Evolutionary conservation across 768 basidiomycete species (phyloP), one percentile per base, ranked within the genome.

Genomic region (Sarcodon aspratus): DNA sequence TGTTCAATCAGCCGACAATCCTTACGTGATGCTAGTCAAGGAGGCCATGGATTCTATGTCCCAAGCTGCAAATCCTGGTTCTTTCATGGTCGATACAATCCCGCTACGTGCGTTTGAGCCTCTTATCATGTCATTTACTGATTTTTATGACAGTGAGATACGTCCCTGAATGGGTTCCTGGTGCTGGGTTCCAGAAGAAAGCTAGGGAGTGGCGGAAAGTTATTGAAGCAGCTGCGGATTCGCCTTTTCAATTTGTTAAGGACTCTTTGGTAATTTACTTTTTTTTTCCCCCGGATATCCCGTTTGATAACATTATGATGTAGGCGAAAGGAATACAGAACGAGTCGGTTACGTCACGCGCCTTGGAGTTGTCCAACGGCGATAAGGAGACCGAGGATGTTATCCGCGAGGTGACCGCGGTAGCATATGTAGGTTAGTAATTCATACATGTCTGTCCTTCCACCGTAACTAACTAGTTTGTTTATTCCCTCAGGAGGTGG

Each of bases 41-140:
- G 50, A 51, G 13, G 59, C 58, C 1, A 53, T 60, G 34, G 36
- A 48, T 0, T 50, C 50, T 13, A 43, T 66, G 5, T 21, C 56
- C 9, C 52, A 59, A 32, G 70, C 71, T 1, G 58, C 64, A 0
- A 55, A 66, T n/a, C 69, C 69, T 1, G 74, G 72, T 10, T 52
- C 63, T 34, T 76, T 68, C 51, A 58, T 75, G 5, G 73, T 80
- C 6, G 75, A 78, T 48, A 48, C 53, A n/a, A 50, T 66, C 32
- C 62, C 64, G n/a, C 47, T 57, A 34, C 54, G 64, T 64, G 18
- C 37, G 18, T 18, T 79, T 3, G 55, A 54, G 13, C 52, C 57
- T 38, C 37, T 18, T 18, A 13, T 38, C 18, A 13, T 6, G 4
- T 38, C 37, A 38, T 13, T 38, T 13, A 13, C 18, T 13, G 18